Conservation (phyloP, 1,284 basidiomycete species). For the Heterobasidion irregulare region DNA sequence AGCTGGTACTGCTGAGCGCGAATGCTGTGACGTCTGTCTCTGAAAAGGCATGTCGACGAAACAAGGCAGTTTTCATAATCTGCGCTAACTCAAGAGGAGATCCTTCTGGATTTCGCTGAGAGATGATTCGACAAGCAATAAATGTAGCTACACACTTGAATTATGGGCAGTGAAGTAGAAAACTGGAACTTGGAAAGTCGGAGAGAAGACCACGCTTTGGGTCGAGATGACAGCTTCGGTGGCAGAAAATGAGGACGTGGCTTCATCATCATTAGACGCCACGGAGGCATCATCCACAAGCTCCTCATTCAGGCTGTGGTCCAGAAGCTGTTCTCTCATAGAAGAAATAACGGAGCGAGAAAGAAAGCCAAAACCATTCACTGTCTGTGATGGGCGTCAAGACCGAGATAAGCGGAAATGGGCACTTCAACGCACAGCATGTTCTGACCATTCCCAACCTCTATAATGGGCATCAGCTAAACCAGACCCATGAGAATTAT, state of each 20-base stretch:
- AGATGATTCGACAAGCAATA: neutral
- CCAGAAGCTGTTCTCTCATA: neutral
- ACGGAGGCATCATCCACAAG: constrained; percentile 9
- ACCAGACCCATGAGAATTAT: constrained; percentile 9
- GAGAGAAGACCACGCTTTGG: constrained; percentile 65
- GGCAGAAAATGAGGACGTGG: constrained; percentile 18
- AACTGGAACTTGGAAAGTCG: constrained; percentile 68
- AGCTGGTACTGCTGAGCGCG: constrained; percentile 38
- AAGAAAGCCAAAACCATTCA: constrained; percentile 39
- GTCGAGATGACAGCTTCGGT: constrained; percentile 28
- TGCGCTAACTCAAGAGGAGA: constrained; percentile 47
- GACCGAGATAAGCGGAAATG: constrained; percentile 6
- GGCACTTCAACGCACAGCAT: constrained; percentile 29
- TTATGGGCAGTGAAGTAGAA: constrained; percentile 71
- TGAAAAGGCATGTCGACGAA: constrained; percentile 40
- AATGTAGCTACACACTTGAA: constrained; percentile 37
- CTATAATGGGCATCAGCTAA: constrained; percentile 9
- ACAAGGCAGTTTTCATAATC: constrained; percentile 48
- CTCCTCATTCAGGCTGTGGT: constrained; percentile 3
- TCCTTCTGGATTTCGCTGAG: constrained; percentile 41
- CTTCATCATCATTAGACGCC: constrained; percentile 27
- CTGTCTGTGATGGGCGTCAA: constrained; percentile 18
- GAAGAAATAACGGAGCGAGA: constrained; percentile 24
- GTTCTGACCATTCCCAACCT: constrained; percentile 53
- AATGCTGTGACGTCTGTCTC: constrained; percentile 32